Percentiles rank a stretch among this genome's conserved stretches.
phyloP scores from a whole-genome alignment of 305 asterid genomes.

The Fraxinus greggii region DNA sequence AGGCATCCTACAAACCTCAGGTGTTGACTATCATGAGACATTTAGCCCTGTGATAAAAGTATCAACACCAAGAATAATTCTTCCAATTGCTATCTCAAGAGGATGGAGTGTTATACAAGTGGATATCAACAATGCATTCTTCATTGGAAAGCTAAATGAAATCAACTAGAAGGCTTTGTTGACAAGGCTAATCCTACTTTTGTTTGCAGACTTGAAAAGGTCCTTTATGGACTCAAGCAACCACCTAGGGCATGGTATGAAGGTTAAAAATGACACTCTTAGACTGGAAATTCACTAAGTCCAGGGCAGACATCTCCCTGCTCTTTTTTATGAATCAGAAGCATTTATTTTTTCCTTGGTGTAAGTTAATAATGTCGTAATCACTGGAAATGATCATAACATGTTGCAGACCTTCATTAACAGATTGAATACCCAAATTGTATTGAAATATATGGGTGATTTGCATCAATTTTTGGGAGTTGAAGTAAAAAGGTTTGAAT shows the following conservation, averaged over 20 bases:
- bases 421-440: too few species aligned
- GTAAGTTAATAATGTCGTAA: too few species aligned
- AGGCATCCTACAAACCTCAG: too few species aligned
- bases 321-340: too few species aligned
- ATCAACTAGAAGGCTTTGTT: not conserved
- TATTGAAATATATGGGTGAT: not conserved
- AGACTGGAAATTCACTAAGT: not conserved
- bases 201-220: not conserved
- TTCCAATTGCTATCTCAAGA: too few species aligned
- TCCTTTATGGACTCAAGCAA: not conserved
- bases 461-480: not conserved
- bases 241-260: not conserved
- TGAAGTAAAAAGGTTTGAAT: not conserved
- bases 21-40: too few species aligned
- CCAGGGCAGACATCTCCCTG: not conserved
- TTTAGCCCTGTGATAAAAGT: too few species aligned
- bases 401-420: not conserved
- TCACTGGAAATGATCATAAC: not conserved
- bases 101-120: not conserved
- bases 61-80: too few species aligned
- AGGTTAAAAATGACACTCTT: not conserved
- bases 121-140: not conserved
- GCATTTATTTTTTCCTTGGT: not conserved
- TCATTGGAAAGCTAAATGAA: not conserved
- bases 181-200: not conserved